phyloP scores from a whole-genome alignment of 2,329 filamentous ascomycete genomes.

The Metarhizium album region DNA sequence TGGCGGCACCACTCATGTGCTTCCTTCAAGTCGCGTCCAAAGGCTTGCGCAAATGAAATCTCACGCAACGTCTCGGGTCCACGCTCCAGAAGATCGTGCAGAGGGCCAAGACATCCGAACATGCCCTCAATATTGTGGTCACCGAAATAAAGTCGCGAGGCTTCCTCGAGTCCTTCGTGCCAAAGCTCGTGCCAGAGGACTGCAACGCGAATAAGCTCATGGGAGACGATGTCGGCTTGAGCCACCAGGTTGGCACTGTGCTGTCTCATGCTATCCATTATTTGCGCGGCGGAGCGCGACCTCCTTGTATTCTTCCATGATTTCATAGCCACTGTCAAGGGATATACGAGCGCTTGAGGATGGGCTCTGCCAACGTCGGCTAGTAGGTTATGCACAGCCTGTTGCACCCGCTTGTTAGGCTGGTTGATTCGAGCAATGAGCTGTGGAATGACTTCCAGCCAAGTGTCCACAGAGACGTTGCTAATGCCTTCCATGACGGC shows the following conservation, averaged over 20 bases:
- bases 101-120: conserved; percentile 80
- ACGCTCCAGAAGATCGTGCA: conserved; percentile 83
- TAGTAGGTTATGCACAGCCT: conserved; percentile 84
- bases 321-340: conserved; percentile 96
- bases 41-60: conserved; percentile 95
- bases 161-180: conserved; percentile 97
- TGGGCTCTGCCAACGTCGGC: conserved; percentile 89
- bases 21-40: conserved; percentile 88
- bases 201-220: conserved; percentile 92
- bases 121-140: conserved; percentile 97
- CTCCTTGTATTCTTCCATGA: conserved; percentile 71
- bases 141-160: conserved; percentile 90
- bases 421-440: conserved; percentile 97
- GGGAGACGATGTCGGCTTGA: conserved; percentile 89
- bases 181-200: conserved; percentile 98
- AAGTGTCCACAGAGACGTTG: conserved; percentile 91
- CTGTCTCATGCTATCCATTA: conserved; percentile 97
- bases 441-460: conserved; percentile 96
- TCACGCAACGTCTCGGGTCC: conserved; percentile 90
- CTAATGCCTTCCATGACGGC: conserved; percentile 85
- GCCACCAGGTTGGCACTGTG: conserved; percentile 89
- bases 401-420: conserved; percentile 76
- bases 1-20: conserved; percentile 93
- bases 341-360: conserved; percentile 93
- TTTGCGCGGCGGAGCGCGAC: conserved; percentile 77